Base-by-base conservation (phyloP, 768 basidiomycete species). In the Mycena epipterygia region DNA sequence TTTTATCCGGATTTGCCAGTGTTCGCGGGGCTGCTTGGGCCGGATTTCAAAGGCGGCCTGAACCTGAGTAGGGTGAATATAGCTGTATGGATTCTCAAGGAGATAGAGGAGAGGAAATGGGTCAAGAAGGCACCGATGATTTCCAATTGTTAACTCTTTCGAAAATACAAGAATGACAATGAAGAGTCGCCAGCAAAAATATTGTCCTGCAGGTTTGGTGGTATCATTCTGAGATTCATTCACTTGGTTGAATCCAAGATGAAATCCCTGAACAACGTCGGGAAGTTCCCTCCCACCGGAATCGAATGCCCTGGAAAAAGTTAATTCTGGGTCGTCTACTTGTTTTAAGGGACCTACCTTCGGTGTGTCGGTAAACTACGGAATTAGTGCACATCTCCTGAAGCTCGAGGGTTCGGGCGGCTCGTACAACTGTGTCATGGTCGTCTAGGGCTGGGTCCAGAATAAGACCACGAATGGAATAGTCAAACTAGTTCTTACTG, bases 401-500 rank as follows among this genome's bases (percentile, higher is more conserved):
- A 21, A 76, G 58, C 57, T 74, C 75, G 51, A 76, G 27, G 14
- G 75, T 76, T 42, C 72, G 62, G 16, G 52, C 57, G 30, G 73
- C 66, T 8, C 42, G 55, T 30, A 76, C 73, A 11, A 76, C 51
- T 11, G 35, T 53, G 56, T 76, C 75, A 25, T 61, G 44, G 61
- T 73, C 69, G 42, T 76, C 73, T 5, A 76, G 67, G 32, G 73
- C 75, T 76, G 42, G 5, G 5, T n/a, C n/a, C n/a, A n/a, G n/a
- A n/a, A n/a, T 44, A 44, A n/a, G 42, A 5, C 16, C 5, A 3
- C 21, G 8, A 49, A 8, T 59, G 12, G 27, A 29, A 29, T 21
- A 30, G 19, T 16, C 30, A 29, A 42, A 41, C 25, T 37, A 32
- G 5, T 12, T 11, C 56, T 64, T 61, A 76, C 73, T 76, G 37